Evolutionary conservation across 1,284 basidiomycete genomes (phyloP), one percentile per base, ranked within the genome.

Genomic region (Garcileccinum viscosum): DNA sequence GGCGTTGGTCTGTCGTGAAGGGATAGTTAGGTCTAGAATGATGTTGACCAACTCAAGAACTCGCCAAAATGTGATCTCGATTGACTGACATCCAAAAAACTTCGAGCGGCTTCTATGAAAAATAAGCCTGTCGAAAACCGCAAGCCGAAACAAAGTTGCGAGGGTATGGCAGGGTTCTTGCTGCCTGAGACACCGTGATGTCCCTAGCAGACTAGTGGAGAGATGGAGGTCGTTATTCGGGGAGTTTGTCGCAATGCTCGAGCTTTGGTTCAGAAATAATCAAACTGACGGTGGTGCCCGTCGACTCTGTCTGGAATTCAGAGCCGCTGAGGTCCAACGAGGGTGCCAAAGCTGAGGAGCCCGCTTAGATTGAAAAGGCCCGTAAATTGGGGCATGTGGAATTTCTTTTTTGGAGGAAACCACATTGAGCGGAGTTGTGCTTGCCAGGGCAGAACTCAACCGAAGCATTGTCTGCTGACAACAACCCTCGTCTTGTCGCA

Each of bases 371-470:
- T 32, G 30, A 7, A 58, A 58, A 4, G 19, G 3, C 42, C 62
- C 22, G 12, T 50, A 14, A 44, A 15, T 61, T 67, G 73, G 75
- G 75, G 69, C 68, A 72, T 58, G 65, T 62, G 62, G 66, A 65
- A 66, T 69, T 73, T 69, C 32, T 68, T 42, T 67, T 73, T 67
- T 11, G 53, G 65, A 42, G 64, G 50, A 63, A 62, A 17, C 47
- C 44, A 33, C 65, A 11, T 32, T 44, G 67, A 76, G 73, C 75
- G 74, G 75, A 74, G 73, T 74, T 74, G 73, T 38, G 50, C 56
- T 56, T 33, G 63, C 53, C 53, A 60, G 56, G 71, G 38, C 35
- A 70, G 30, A 44, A 53, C 50, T 53, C 50, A 53, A 53, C 50
- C 50, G 9, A 53, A 53, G 27, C 32, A 33, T 33, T 32, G 19